Percentiles rank a stretch among this genome's conserved stretches.
phyloP scores from a whole-genome alignment of 129 eudicot genomes.

The Artemisia tridentata region DNA sequence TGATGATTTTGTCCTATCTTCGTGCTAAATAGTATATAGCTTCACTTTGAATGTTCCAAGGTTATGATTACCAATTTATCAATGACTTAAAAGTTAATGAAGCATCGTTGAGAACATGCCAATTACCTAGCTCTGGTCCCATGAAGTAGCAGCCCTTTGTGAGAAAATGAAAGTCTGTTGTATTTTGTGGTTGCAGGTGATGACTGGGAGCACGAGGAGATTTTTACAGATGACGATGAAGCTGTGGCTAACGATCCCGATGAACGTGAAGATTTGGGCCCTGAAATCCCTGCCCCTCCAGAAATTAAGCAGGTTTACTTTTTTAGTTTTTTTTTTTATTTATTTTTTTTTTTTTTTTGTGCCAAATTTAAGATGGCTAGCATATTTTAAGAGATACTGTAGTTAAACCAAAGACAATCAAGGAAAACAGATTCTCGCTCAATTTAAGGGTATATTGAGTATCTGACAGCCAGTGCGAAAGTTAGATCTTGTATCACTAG shows the following conservation, averaged over 20 bases:
- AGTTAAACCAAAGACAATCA: no score
- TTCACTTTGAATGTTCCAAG: conserved; percentile 17
- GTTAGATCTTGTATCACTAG: no score
- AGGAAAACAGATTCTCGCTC: conserved; percentile 2
- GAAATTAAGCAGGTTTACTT: conserved; percentile 84
- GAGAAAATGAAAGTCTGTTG: conserved; percentile 7
- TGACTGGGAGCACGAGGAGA: conserved; percentile 99
- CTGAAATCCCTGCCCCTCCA: conserved; percentile 98
- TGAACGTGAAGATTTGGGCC: conserved; percentile 95
- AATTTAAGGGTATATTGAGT: no score
- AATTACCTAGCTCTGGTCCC: background rate
- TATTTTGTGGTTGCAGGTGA: conserved; percentile 58
- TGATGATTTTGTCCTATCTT: conserved; percentile 28
- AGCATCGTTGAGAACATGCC: conserved; percentile 17
- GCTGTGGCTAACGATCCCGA: conserved; percentile 83
- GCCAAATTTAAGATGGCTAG: background rate
- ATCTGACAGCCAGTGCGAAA: no score
- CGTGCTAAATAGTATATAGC: background rate
- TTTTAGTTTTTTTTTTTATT: background rate
- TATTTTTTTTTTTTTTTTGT: background rate
- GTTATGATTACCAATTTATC: background rate
- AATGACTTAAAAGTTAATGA: background rate
- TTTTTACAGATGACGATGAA: conserved; percentile 97
- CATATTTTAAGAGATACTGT: background rate
- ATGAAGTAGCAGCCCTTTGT: conserved; percentile 11